Evolutionary conservation across 2,329 filamentous ascomycete species (phyloP).

Genomic region (Claviceps capensis): DNA sequence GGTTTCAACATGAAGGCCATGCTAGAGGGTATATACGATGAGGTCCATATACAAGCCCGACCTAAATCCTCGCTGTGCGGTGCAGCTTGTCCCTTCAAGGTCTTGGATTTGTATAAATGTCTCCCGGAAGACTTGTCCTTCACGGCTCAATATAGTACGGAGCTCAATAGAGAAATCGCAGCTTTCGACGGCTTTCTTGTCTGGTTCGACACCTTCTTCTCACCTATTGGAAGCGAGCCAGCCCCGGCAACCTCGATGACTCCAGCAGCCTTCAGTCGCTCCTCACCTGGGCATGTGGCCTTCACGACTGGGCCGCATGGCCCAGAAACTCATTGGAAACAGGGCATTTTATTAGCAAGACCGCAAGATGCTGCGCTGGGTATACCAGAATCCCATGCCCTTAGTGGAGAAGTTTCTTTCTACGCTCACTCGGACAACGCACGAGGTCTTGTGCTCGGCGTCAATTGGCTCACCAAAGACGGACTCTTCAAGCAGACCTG

Average conservation of each 20-base stretch:
- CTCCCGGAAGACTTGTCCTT: conserved; percentile 64
- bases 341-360: conserved; percentile 62
- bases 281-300: conserved; percentile 49
- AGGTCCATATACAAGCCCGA: conserved; percentile 65
- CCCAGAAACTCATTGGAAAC: conserved; percentile 80
- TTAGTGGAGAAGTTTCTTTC: conserved; percentile 59
- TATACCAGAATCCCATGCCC: conserved; percentile 38
- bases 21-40: conserved; percentile 69
- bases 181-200: conserved; percentile 74
- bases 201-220: conserved; percentile 93
- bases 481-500: conserved; percentile 34
- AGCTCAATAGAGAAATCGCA: conserved; percentile 47
- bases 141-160: conserved; percentile 50
- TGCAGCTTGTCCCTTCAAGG: conserved; percentile 50
- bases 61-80: conserved; percentile 47
- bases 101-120: conserved; percentile 63
- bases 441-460: conserved; percentile 51
- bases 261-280: conserved; percentile 47
- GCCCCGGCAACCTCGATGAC: conserved; percentile 38
- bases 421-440: conserved; percentile 54
- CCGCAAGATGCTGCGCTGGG: conserved; percentile 32
- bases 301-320: conserved; percentile 77
- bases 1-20: conserved; percentile 91
- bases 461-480: conserved; percentile 43
- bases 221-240: conserved; percentile 41